Base-by-base conservation (phyloP, 768 basidiomycete genomes). In the Naganishia onofrii region DNA sequence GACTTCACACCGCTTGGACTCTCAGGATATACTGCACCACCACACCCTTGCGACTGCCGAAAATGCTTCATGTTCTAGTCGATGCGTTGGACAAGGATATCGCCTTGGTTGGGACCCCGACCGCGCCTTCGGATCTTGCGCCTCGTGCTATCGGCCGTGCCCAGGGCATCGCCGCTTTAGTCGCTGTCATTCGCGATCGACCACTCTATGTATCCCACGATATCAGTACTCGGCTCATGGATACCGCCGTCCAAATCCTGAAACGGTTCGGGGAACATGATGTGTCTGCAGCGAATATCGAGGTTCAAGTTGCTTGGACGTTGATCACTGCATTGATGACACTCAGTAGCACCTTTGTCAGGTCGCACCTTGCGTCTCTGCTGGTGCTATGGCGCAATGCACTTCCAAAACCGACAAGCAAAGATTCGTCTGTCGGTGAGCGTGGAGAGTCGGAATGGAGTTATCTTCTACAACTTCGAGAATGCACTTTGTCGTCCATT, bases 331-430 rank as follows among this genome's bases (percentile, higher is more conserved):
- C 93, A 0, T 82, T 98, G 32, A 93, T 97, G 91, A 86, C 89
- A 2, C 87, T 96, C 8, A 95, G 94, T 0, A 92, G 91, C 3
- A 90, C 92, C 74, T 96, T 98, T 73, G 93, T 97, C 65, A 88
- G 92, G 21, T 87, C 92, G 0, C 93, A 99, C 79, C 86, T 98
- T 1, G 90, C 94, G 0, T 95, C 97, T 74, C 84, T 98, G 21
- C 85, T 98, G 48, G 92, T 98, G 0, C 86, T 99, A 3, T 99
- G 96, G 96, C 85, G 96, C 36, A 99, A 99, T 74, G 93, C 95
- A 0, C 84, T 99, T 0, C 93, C 96, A 1, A 99, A 98, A 80
- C 89, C 92, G 0, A 93, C 92, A 0, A 89, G 85, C 75, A 96
- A 96, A 79, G 95, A 98, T 75, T 83, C 87, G 0, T 81, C 84